A percentile compares a stretch with the other conserved stretches of the same genome.
Conservation (phyloP, 768 basidiomycete species). For the Mycena chlorophos region DNA sequence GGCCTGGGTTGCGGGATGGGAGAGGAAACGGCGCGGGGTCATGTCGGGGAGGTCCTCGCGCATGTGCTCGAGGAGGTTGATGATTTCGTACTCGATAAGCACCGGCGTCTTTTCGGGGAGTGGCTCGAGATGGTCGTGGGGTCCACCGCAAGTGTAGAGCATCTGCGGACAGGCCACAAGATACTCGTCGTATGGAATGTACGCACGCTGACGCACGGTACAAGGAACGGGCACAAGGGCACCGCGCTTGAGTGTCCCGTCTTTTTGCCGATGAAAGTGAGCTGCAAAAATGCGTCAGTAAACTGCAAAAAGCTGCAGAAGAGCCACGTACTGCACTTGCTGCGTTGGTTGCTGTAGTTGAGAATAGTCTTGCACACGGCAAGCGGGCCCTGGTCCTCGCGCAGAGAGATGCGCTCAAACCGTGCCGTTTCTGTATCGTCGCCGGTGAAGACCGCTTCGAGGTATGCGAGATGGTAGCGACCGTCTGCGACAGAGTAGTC, state of each 20-base stretch:
- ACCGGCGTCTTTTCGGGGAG: constrained; percentile 23
- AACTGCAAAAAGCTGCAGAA: background rate
- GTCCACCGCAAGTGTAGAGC: constrained; percentile 13
- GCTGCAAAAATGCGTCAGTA: background rate
- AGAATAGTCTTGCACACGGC: constrained; percentile 6
- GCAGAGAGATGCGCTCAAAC: background rate
- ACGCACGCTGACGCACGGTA: constrained; percentile 6
- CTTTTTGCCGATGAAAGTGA: background rate
- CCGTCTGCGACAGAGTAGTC: constrained; percentile 1
- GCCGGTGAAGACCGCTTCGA: constrained; percentile 10
- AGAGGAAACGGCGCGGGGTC: constrained; percentile 18
- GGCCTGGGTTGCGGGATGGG: constrained; percentile 12
- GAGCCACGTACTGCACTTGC: constrained; percentile 3
- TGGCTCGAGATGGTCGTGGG: constrained; percentile 27
- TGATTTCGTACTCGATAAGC: background rate
- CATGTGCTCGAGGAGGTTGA: constrained; percentile 8
- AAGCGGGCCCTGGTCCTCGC: constrained; percentile 2
- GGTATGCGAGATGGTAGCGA: constrained; percentile 3
- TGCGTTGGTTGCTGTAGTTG: background rate
- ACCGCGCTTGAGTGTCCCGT: constrained; percentile 5
- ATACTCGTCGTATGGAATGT: constrained; percentile 17
- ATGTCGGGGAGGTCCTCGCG: constrained; percentile 23
- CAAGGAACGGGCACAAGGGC: constrained; percentile 9
- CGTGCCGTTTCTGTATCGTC: background rate
- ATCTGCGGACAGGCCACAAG: constrained; percentile 20